Evolutionary conservation across 176 grass and related monocot genomes (phyloP).

Genomic region (Hyparrhenia diplandra): DNA sequence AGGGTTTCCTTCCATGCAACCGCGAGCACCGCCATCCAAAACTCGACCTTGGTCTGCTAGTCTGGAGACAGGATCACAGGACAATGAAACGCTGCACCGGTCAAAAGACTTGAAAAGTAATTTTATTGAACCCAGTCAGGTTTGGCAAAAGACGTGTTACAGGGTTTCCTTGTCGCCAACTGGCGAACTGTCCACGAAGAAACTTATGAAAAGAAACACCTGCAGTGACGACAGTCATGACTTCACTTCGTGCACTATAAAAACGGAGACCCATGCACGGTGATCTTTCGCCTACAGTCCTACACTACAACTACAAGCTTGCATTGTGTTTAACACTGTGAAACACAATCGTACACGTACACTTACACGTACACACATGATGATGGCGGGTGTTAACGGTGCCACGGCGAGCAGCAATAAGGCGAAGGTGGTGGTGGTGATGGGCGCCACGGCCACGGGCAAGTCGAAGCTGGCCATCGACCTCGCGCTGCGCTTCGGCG

Average conservation of each 20-base stretch:
- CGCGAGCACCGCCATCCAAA: not conserved
- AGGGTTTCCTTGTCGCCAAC: not conserved
- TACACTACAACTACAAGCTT: too few relatives aligned
- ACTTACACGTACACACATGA: not conserved
- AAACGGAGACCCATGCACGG: not conserved
- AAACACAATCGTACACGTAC: not conserved
- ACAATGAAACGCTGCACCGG: not conserved
- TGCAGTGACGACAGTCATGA: not conserved
- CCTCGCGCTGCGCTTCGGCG: slow-evolving; percentile 54
- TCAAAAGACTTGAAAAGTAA: not conserved
- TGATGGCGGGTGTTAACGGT: not conserved
- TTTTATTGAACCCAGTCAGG: not conserved
- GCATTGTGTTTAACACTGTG: not conserved
- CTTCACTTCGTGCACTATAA: not conserved
- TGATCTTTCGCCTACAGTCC: not conserved
- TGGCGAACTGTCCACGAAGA: not conserved
- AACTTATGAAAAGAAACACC: not conserved
- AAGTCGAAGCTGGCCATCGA: slow-evolving; percentile 84
- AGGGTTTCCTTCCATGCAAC: too few relatives aligned
- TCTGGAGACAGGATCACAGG: not conserved
- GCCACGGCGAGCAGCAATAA: not conserved
- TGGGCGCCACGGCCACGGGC: slow-evolving; percentile 88
- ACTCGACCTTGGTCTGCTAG: not conserved
- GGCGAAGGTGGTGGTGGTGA: slow-evolving; percentile 61
- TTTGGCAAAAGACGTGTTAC: not conserved